Base-by-base conservation (phyloP, 371 early-diverging fungal genomes). In the Syncephalastrum racemosum region DNA sequence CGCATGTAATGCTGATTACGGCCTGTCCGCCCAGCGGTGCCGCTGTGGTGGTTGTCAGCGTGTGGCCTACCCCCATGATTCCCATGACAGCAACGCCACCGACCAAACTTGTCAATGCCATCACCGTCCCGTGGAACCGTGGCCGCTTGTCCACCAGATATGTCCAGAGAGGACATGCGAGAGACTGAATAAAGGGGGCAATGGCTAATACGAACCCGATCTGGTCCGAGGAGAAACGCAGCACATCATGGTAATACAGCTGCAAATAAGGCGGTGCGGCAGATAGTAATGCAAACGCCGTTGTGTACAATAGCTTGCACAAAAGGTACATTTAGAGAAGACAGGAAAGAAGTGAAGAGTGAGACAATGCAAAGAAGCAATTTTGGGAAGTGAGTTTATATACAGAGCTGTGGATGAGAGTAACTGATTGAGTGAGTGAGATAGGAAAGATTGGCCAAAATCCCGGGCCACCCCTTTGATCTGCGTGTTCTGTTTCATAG, bases 151-250 rank as follows among this genome's bases (percentile, higher is more conserved):
- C 78, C 0, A 73, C 78, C 2, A 70, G 31, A 45, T 52, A 53
- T 1, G 69, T 70, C 78, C 78, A 78, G 3, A 78, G 16, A 10
- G 78, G 78, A 41, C 78, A 78, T 14, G 78, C 68, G n/a, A 67
- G 42, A 4, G 75, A 72, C 43, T 78, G 75, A 40, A 78, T 61
- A 54, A 78, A 78, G 1, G 78, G 78, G 4, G 78, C 78, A 51
- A 78, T 75, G 40, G 78, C 78, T 4, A 78, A 56, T 2, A 72
- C 62, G 42, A 75, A 24, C 1, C 78, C 78, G 16, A 78, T 75
- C 53, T 78, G 78, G 45, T 70, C 64, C 16, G 70, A 68, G 19
- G 78, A 74, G 44, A 78, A 70, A 20, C 63, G 51, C 4, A 78
- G 63, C 0, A 63, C 67, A 46, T 70, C 63, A 43, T 70, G 68